These are phyloP conservation scores for Rhizophagus clarus DNA, from an alignment of 192 early-diverging fungal genomes.

Conservation along the genomic window DNA sequence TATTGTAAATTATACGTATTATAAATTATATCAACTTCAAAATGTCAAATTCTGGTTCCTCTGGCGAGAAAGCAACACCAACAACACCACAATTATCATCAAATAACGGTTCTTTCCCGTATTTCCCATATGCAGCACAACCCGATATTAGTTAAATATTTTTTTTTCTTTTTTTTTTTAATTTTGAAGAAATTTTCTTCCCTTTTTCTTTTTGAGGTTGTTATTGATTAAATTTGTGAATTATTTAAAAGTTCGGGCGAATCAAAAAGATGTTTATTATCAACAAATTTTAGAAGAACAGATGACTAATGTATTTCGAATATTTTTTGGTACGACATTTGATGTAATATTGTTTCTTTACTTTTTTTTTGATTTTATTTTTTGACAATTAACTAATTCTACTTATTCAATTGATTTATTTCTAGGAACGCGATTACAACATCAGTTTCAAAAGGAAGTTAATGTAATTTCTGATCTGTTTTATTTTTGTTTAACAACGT, in stretches of 20 bases:
- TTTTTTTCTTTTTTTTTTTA: neutral
- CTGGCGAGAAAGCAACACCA: neutral
- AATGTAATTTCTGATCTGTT: constrained; percentile 59
- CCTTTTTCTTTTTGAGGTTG: neutral
- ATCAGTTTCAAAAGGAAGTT: constrained; percentile 67
- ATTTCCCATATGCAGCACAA: constrained; percentile 73
- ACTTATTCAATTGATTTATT: neutral
- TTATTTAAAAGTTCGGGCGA: constrained; percentile 66
- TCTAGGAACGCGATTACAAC: constrained; percentile 57
- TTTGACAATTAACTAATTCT: neutral
- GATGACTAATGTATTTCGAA: constrained; percentile 62
- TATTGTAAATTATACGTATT: no score
- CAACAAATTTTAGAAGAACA: constrained; percentile 66
- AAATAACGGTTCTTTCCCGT: constrained; percentile 57
- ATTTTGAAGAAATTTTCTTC: neutral
- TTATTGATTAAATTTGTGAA: neutral
- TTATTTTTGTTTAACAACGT: constrained; percentile 78
- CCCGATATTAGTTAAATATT: constrained; percentile 69
- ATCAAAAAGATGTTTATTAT: constrained; percentile 91
- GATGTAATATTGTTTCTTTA: no score
- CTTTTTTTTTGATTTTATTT: neutral
- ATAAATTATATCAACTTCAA: no score
- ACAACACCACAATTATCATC: neutral
- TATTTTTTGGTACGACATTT: constrained; percentile 56
- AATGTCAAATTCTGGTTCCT: no score